phyloP scores from a whole-genome alignment of 768 basidiomycete genomes.

The Pleurotus ostreatus region DNA sequence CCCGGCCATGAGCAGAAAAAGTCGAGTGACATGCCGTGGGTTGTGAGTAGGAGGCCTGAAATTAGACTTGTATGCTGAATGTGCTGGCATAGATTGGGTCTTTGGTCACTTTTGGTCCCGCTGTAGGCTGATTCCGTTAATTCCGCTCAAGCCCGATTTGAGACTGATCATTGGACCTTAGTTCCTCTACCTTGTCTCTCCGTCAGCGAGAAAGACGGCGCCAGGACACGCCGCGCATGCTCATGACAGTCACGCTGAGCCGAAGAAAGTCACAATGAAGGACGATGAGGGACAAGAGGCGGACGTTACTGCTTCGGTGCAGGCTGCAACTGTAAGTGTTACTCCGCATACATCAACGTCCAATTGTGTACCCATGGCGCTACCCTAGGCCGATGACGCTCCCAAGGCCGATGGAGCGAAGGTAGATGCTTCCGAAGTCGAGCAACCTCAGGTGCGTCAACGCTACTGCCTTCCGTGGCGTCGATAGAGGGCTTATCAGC shows the following conservation, averaged over 20 bases:
- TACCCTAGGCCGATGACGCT: conserved; percentile 11
- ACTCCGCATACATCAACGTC: not conserved
- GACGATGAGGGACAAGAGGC: conserved; percentile 15
- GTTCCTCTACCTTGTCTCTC: conserved; percentile 15
- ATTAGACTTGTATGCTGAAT: not conserved
- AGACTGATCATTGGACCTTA: not conserved
- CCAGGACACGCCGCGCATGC: conserved; percentile 8
- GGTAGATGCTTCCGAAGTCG: conserved; percentile 1
- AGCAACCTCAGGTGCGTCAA: too few species aligned
- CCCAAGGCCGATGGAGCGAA: conserved; percentile 10
- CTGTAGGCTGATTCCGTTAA: not conserved
- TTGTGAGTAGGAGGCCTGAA: conserved; percentile 7
- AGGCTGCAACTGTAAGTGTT: conserved; percentile 10
- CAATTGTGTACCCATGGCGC: not conserved
- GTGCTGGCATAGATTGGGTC: conserved; percentile 11
- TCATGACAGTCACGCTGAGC: conserved; percentile 2
- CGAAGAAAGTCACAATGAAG: conserved; percentile 11
- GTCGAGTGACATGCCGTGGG: conserved; percentile 15
- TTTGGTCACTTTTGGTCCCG: conserved; percentile 12
- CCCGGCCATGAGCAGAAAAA: conserved; percentile 10
- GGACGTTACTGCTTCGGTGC: conserved; percentile 9
- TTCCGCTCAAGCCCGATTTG: not conserved
- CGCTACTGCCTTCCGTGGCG: too few species aligned
- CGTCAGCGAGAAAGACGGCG: conserved; percentile 9
- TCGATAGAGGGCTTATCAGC: not conserved